Evolutionary conservation across 495 filamentous ascomycete species (phyloP).

Genomic region (Platismatia glauca): DNA sequence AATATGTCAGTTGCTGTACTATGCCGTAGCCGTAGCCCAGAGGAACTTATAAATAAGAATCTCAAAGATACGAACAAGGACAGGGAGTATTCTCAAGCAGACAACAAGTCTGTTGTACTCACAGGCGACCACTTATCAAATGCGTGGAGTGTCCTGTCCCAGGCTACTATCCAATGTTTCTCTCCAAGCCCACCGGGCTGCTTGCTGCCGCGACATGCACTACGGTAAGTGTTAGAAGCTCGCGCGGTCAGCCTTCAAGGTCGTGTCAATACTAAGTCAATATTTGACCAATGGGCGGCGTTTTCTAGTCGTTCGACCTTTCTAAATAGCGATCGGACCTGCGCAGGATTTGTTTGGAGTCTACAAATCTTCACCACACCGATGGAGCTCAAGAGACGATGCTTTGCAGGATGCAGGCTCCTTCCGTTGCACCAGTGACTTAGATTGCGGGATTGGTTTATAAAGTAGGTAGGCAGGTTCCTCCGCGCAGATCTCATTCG

Average conservation of each 20-base stretch:
- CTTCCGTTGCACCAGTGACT: too few species aligned
- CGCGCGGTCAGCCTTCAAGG: background rate
- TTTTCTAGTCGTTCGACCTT: background rate
- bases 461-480: background rate
- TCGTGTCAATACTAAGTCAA: background rate
- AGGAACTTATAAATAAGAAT: too few species aligned
- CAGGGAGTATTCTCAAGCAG: background rate
- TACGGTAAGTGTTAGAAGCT: conserved; percentile 15
- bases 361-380: background rate
- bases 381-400: background rate
- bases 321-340: background rate
- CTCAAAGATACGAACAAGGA: too few species aligned
- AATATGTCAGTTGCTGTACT: background rate
- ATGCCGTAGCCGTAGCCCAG: background rate
- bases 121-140: background rate
- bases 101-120: background rate
- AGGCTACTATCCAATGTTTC: conserved; percentile 35
- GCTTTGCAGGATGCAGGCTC: background rate
- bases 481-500: background rate
- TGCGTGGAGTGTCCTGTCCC: background rate
- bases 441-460: conserved; percentile 1
- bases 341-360: background rate
- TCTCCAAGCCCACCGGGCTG: conserved; percentile 38
- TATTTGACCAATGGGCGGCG: background rate
- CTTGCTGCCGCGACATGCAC: conserved; percentile 38